Evolutionary conservation across 2,329 filamentous ascomycete species (phyloP).

Genomic region (Dothistroma pini): DNA sequence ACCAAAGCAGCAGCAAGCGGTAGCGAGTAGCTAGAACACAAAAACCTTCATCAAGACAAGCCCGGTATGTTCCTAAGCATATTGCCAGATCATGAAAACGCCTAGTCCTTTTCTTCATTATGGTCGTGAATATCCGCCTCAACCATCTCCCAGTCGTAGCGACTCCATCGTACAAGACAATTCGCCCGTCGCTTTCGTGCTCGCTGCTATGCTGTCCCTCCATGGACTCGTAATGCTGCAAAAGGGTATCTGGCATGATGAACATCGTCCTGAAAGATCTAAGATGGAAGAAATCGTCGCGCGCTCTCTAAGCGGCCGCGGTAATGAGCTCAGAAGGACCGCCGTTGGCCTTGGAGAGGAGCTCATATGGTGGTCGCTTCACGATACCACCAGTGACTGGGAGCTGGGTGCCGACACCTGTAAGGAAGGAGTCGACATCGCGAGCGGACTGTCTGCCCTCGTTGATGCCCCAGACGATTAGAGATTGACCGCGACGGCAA

Average conservation of each 20-base stretch:
- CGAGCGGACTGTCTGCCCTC: conserved; percentile 90
- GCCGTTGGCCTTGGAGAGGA: conserved; percentile 48
- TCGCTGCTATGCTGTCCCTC: conserved; percentile 14
- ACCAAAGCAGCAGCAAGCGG: neutral
- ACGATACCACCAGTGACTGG: conserved; percentile 92
- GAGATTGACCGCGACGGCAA: conserved; percentile 87
- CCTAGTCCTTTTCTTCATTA: conserved; percentile 9
- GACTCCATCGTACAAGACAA: conserved; percentile 13
- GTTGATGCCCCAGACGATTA: conserved; percentile 99
- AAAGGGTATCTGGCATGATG: conserved; percentile 29
- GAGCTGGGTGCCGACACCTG: conserved; percentile 68
- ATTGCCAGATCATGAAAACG: neutral
- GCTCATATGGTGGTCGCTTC: conserved; percentile 73
- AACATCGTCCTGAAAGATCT: conserved; percentile 13
- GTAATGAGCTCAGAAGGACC: conserved; percentile 37
- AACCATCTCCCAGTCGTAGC: conserved; percentile 11
- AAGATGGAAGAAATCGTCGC: conserved; percentile 12
- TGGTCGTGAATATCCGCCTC: conserved; percentile 6
- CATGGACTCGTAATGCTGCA: conserved; percentile 23
- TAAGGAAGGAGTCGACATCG: conserved; percentile 85
- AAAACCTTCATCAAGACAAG: neutral
- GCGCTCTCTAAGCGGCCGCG: conserved; percentile 23
- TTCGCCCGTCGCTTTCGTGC: conserved; percentile 8
- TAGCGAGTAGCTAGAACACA: neutral
- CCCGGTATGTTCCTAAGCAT: neutral